Percentiles rank a stretch among this genome's conserved stretches.
Conservation (phyloP, 768 basidiomycete genomes). For the Suillus cothurnatus region DNA sequence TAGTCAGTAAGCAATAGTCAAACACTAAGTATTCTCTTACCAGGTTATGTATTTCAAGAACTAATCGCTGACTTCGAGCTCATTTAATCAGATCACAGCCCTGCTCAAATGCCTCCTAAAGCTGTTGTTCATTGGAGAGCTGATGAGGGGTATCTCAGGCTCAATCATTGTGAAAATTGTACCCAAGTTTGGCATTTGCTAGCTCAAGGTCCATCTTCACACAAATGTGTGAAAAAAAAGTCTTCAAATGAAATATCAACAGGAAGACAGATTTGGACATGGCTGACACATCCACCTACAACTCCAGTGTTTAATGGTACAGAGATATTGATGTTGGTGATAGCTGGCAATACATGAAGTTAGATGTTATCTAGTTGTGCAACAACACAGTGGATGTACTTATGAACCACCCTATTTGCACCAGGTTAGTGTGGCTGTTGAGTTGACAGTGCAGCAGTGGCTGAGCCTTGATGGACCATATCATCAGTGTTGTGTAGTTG, state of each 20-base stretch:
- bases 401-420: not conserved
- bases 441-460: not conserved
- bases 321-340: too few species aligned
- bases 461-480: too few species aligned
- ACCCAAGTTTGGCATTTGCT: not conserved
- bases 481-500: too few species aligned
- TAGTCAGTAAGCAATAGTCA: too few species aligned
- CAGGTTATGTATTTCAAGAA: not conserved
- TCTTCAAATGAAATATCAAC: not conserved
- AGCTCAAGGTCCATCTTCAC: not conserved
- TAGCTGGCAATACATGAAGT: too few species aligned
- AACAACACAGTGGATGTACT: not conserved
- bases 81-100: not conserved
- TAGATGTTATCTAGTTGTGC: too few species aligned
- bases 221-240: not conserved
- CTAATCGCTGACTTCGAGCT: not conserved
- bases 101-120: not conserved
- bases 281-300: not conserved
- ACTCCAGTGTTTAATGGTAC: too few species aligned
- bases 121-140: not conserved
- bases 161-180: not conserved
- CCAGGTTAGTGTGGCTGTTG: not conserved
- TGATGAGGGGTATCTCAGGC: not conserved
- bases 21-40: not conserved
- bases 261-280: not conserved